Evolutionary conservation across 352 stramenopile genomes (phyloP).

Genomic region (Globisporangium radiosum): DNA sequence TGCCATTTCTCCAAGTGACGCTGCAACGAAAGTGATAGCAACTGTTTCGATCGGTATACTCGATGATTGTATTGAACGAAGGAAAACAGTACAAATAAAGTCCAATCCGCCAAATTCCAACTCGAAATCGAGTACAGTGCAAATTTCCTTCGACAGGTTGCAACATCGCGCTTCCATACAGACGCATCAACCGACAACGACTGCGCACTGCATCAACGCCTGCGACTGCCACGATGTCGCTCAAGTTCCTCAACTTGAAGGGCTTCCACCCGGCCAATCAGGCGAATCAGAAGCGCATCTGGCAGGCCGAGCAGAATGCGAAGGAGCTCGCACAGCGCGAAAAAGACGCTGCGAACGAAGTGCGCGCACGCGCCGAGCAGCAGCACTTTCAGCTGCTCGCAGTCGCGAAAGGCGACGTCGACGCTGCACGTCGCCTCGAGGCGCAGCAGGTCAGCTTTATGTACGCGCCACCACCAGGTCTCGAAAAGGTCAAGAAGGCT

Average conservation of each 20-base stretch:
- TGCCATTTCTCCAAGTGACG: constrained; percentile 22
- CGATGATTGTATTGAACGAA: no score
- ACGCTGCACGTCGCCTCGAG: constrained; percentile 31
- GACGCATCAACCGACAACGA: no score
- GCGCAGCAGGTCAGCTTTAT: constrained; percentile 68
- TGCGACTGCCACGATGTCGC: constrained; percentile 33
- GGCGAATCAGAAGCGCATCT: constrained; percentile 81
- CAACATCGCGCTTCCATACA: no score
- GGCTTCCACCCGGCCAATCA: constrained; percentile 72
- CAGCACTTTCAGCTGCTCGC: constrained; percentile 55
- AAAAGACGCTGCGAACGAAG: constrained; percentile 54
- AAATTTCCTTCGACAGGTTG: no score
- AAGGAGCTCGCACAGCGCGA: constrained; percentile 40
- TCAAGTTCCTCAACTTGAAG: constrained; percentile 83
- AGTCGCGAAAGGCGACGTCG: constrained; percentile 41
- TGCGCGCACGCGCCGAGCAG: constrained; percentile 51
- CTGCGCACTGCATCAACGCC: neutral
- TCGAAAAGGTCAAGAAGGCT: constrained; percentile 23
- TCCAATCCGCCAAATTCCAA: no score
- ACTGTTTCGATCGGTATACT: neutral
- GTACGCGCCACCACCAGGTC: constrained; percentile 62
- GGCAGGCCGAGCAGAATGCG: constrained; percentile 74
- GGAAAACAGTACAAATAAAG: no score
- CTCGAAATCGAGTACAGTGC: no score
- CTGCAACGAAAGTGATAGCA: constrained; percentile 17